phyloP scores from a whole-genome alignment of 1,139 yeast genomes.

The Lodderomyces theae region DNA sequence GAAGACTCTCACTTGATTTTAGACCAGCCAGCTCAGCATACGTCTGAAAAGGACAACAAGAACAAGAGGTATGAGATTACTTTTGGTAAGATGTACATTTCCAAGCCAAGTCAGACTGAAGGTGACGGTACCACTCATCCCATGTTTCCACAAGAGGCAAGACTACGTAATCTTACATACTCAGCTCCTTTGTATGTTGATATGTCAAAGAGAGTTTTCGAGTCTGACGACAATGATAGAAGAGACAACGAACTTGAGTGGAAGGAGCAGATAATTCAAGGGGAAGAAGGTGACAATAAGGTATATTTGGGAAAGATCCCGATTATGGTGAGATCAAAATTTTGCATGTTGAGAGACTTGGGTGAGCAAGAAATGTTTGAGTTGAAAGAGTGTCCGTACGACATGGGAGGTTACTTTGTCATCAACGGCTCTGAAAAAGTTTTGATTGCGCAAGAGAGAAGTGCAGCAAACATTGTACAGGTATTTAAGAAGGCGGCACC shows the following conservation, averaged over 20 bases:
- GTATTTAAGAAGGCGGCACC: conserved; percentile 98
- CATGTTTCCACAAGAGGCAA: conserved; percentile 97
- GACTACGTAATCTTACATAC: conserved; percentile 92
- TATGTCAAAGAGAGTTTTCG: conserved; percentile 86
- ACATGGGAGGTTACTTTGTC: conserved; percentile 98
- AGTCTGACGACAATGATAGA: conserved; percentile 67
- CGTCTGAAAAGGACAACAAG: conserved; percentile 83
- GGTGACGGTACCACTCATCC: conserved; percentile 99
- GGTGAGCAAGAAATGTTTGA: conserved; percentile 95
- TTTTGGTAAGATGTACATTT: conserved; percentile 93
- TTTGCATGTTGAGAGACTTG: conserved; percentile 88
- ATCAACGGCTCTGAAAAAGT: conserved; percentile 98
- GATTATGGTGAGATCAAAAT: conserved; percentile 94
- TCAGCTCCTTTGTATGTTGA: conserved; percentile 95
- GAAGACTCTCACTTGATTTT: conserved; percentile 92
- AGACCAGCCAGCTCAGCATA: conserved; percentile 98
- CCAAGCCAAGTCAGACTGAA: conserved; percentile 97
- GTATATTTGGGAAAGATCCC: conserved; percentile 97
- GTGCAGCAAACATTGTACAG: conserved; percentile 97
- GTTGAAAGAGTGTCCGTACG: conserved; percentile 96
- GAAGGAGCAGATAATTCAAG: conserved; percentile 52
- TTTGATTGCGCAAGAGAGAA: conserved; percentile 95
- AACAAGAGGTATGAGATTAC: conserved; percentile 92
- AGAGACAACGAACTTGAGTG: conserved; percentile 69
- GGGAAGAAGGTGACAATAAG: conserved; percentile 63